These are phyloP conservation scores for Pharnaceum exiguum DNA, from an alignment of 148 eudicot species.

Conservation along the genomic window DNA sequence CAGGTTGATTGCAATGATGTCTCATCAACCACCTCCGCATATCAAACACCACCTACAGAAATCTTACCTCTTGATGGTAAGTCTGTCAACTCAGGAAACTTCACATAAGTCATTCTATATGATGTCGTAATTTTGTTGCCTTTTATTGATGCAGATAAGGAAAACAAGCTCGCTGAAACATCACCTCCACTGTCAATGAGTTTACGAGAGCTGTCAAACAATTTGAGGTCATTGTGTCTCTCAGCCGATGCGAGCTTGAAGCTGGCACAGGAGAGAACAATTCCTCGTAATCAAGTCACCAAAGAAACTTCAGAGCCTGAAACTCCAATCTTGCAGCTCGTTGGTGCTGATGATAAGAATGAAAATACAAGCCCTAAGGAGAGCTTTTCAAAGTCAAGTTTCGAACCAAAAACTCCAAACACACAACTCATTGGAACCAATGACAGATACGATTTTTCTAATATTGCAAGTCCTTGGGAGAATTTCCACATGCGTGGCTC, in stretches of 20 bases:
- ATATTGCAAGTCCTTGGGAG: slow-evolving; percentile 42
- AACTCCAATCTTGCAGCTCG: slow-evolving; percentile 1
- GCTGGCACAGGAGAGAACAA: slow-evolving; percentile 27
- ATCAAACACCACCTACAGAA: slow-evolving; percentile 22
- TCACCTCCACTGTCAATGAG: slow-evolving; percentile 79
- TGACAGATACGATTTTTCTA: slow-evolving; percentile 26
- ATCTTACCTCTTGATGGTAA: slow-evolving; percentile 23
- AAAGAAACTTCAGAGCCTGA: slow-evolving; percentile 28
- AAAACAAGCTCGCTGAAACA: slow-evolving; percentile 26
- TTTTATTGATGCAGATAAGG: slow-evolving; percentile 35
- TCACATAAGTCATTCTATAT: not conserved
- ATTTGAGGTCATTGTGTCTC: slow-evolving; percentile 45
- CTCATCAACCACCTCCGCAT: slow-evolving; percentile 14
- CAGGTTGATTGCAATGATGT: slow-evolving; percentile 9
- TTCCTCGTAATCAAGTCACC: slow-evolving; percentile 16
- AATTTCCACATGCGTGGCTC: slow-evolving; percentile 37
- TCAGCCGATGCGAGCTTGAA: slow-evolving; percentile 48
- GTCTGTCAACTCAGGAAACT: not conserved
- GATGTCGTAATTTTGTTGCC: not conserved
- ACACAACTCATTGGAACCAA: slow-evolving; percentile 3
- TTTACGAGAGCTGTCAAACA: slow-evolving; percentile 51
- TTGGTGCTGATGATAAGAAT: too few relatives aligned
- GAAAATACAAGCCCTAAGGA: too few relatives aligned
- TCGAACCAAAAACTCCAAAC: slow-evolving; percentile 62
- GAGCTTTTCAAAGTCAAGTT: too few relatives aligned